Percentiles rank a stretch among this genome's conserved stretches.
These are phyloP conservation scores for Quambalaria eucalypti DNA, from an alignment of 1,284 basidiomycete genomes.

Conservation along the genomic window DNA sequence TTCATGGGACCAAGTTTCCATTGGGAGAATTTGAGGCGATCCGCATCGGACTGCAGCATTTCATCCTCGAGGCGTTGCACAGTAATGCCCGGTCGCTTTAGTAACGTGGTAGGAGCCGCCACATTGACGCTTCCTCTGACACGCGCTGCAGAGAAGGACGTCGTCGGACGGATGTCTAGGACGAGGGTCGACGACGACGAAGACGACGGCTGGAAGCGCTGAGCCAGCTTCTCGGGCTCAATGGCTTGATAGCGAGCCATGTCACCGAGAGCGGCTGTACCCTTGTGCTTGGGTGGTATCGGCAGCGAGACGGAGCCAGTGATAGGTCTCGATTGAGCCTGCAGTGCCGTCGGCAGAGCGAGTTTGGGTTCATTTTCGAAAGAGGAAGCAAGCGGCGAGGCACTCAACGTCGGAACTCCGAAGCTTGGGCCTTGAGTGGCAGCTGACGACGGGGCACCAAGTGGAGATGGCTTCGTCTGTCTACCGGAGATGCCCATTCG, in stretches of 20 bases:
- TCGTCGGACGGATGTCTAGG: conserved; percentile 77
- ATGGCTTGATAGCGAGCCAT: neutral
- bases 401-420: too few species aligned
- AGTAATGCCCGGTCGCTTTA: conserved; percentile 49
- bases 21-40: conserved; percentile 23
- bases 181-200: conserved; percentile 51
- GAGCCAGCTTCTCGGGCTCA: neutral
- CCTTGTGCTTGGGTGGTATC: neutral
- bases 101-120: conserved; percentile 83
- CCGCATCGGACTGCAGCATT: conserved; percentile 27
- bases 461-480: too few species aligned
- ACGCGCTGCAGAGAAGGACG: conserved; percentile 28
- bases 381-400: too few species aligned
- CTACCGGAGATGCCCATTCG: too few species aligned
- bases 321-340: neutral
- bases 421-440: neutral
- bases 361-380: too few species aligned
- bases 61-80: conserved; percentile 39
- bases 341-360: neutral
- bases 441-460: neutral
- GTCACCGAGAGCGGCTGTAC: neutral
- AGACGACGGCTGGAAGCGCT: neutral
- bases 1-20: conserved; percentile 23
- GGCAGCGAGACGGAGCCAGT: neutral
- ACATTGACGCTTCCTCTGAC: conserved; percentile 63